These are phyloP conservation scores for Fragaria ananassa DNA, from an alignment of 306 rosid genomes.

Conservation along the genomic window DNA sequence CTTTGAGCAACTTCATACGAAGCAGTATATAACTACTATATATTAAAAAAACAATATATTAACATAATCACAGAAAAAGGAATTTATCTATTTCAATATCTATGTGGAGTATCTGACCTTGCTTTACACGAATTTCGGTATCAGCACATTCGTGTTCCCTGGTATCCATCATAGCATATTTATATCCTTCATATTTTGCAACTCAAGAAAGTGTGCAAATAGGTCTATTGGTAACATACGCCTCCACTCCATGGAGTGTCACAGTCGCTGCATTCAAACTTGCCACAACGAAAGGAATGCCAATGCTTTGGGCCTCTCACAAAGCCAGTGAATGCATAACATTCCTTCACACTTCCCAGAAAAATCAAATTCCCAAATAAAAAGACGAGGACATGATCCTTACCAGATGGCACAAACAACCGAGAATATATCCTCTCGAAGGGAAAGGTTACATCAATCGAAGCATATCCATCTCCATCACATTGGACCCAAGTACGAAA, in stretches of 20 bases:
- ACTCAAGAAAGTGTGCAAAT: slow-evolving; percentile 9
- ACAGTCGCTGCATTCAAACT: slow-evolving; percentile 5
- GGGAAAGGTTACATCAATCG: not conserved
- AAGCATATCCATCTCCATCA: slow-evolving; percentile 8
- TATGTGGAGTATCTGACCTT: slow-evolving; percentile 5
- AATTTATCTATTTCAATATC: not conserved
- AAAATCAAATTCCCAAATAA: not conserved
- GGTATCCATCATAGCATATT: slow-evolving; percentile 8
- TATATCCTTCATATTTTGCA: not conserved
- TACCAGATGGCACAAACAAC: slow-evolving; percentile 12
- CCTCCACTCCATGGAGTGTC: slow-evolving; percentile 6
- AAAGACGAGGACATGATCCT: not conserved
- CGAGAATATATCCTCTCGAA: not conserved
- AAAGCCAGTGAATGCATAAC: slow-evolving; percentile 3
- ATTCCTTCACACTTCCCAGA: not conserved
- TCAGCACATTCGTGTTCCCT: slow-evolving; percentile 18
- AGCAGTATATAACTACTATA: not conserved
- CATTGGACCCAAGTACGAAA: not conserved
- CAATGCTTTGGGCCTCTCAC: not conserved
- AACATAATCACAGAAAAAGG: not conserved
- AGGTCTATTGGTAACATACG: not conserved
- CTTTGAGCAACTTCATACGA: not conserved
- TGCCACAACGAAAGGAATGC: not conserved
- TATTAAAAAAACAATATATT: too few species aligned
- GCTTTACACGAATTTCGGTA: slow-evolving; percentile 4